Conservation (phyloP, 805 yeast genomes). For the Cyberlindnera veronae region DNA sequence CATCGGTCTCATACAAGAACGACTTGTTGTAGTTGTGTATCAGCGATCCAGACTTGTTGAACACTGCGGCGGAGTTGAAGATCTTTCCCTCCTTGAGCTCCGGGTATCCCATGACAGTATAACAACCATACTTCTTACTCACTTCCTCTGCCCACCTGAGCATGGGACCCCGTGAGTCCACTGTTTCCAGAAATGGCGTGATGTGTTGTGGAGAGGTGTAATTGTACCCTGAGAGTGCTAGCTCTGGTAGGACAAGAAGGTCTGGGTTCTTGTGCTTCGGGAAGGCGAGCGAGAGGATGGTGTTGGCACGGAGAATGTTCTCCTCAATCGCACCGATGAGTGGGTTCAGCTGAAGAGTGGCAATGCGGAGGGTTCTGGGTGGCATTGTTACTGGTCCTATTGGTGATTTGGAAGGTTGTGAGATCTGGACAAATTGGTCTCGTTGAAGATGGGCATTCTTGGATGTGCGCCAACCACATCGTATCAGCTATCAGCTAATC, state of each 20-base stretch:
- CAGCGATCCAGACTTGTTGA: slow-evolving; percentile 54
- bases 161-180: slow-evolving; percentile 42
- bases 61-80: slow-evolving; percentile 71
- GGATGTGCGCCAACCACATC: too few relatives aligned
- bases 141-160: slow-evolving; percentile 54
- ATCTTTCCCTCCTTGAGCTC: slow-evolving; percentile 41
- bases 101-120: slow-evolving; percentile 81
- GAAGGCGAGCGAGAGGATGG: slow-evolving; percentile 21
- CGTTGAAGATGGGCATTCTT: too few relatives aligned
- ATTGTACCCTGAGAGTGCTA: slow-evolving; percentile 82
- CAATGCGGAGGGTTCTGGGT: slow-evolving; percentile 58
- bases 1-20: slow-evolving; percentile 75
- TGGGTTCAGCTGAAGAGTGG: slow-evolving; percentile 68
- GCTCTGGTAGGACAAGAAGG: slow-evolving; percentile 75
- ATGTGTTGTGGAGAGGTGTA: slow-evolving; percentile 47
- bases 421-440: too few relatives aligned
- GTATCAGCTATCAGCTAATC: too few relatives aligned
- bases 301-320: slow-evolving; percentile 47
- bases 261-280: slow-evolving; percentile 42
- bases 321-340: slow-evolving; percentile 53
- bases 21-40: slow-evolving; percentile 71
- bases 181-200: slow-evolving; percentile 52
- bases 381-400: too few relatives aligned
- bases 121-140: slow-evolving; percentile 50
- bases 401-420: too few relatives aligned